phyloP scores from a whole-genome alignment of 1,284 basidiomycete genomes.

The Pyrrhoderma lamaoense region DNA sequence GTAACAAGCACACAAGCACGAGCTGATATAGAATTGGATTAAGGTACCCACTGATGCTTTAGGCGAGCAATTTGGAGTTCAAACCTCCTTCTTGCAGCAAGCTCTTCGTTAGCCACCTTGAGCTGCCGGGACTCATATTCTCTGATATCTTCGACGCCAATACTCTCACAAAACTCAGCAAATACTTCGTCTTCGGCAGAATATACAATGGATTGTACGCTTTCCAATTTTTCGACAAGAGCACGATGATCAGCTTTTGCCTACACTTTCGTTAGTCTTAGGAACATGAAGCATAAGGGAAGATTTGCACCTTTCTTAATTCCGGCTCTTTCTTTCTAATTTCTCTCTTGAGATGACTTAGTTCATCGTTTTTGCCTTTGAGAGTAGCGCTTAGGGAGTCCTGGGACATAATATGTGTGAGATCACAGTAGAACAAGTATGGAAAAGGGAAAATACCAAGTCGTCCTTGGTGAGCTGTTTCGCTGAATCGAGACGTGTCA shows the following conservation, averaged over 20 bases:
- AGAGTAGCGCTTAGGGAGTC: constrained; percentile 57
- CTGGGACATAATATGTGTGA: constrained; percentile 32
- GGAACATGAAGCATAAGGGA: constrained; percentile 2
- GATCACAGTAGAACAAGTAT: constrained; percentile 3
- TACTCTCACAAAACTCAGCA: constrained; percentile 70
- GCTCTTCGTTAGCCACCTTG: constrained; percentile 81
- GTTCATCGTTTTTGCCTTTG: constrained; percentile 69
- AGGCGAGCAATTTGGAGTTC: constrained; percentile 85
- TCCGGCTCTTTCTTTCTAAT: constrained; percentile 62
- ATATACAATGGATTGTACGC: constrained; percentile 57
- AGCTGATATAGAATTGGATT: not conserved
- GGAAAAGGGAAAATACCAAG: constrained; percentile 43
- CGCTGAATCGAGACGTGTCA: constrained; percentile 74
- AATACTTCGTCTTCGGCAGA: constrained; percentile 82
- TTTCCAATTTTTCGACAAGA: constrained; percentile 49
- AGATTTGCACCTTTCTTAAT: constrained; percentile 47
- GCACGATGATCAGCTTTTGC: constrained; percentile 44
- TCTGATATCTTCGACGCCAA: constrained; percentile 80
- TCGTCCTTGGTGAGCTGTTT: constrained; percentile 76
- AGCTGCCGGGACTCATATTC: constrained; percentile 94
- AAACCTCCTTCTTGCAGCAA: constrained; percentile 76
- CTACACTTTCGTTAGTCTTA: constrained; percentile 27
- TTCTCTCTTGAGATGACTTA: constrained; percentile 69
- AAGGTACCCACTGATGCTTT: constrained; percentile 68
- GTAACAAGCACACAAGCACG: no score